Evolutionary conservation across 2,329 filamentous ascomycete genomes (phyloP).

Genomic region (Cladosporium cucumerinum): DNA sequence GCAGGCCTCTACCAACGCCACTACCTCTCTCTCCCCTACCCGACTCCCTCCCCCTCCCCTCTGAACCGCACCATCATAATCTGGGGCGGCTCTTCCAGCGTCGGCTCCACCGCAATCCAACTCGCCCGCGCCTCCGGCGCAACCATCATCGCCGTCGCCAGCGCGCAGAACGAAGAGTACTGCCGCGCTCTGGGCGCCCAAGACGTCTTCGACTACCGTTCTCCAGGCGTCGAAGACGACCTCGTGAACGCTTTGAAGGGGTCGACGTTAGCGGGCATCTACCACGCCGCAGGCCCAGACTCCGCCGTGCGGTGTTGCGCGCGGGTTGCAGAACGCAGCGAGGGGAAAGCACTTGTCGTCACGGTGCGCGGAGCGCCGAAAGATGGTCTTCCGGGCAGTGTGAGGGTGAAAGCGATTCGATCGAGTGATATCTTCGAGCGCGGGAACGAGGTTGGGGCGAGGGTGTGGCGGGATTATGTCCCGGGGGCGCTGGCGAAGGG

Average conservation of each 20-base stretch:
- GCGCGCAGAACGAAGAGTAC: conserved; percentile 32
- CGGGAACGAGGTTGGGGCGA: conserved; percentile 26
- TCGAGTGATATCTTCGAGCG: conserved; percentile 27
- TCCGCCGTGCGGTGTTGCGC: conserved; percentile 27
- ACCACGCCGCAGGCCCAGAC: conserved; percentile 28
- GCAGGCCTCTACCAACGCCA: conserved; percentile 21
- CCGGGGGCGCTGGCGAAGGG: conserved; percentile 37
- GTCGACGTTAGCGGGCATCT: conserved; percentile 32
- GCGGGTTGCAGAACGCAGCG: conserved; percentile 26
- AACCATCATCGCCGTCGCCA: conserved; percentile 43
- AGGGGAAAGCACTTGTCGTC: conserved; percentile 32
- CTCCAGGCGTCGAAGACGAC: conserved; percentile 18
- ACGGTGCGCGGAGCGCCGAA: conserved; percentile 26
- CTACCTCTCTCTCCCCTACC: conserved; percentile 18
- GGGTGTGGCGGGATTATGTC: conserved; percentile 29
- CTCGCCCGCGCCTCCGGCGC: conserved; percentile 39
- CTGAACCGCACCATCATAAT: conserved; percentile 41
- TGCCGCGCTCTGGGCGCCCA: conserved; percentile 45
- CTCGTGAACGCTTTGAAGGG: conserved; percentile 29
- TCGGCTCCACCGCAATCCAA: conserved; percentile 48
- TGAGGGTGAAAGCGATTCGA: conserved; percentile 27
- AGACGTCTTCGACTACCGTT: conserved; percentile 45
- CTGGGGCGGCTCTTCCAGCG: conserved; percentile 52
- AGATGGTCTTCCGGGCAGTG: conserved; percentile 25
- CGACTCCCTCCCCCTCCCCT: conserved; percentile 18